Evolutionary conservation across 2,329 filamentous ascomycete species (phyloP), one percentile per base, ranked within the genome.

Genomic region (Piedraia hortae): DNA sequence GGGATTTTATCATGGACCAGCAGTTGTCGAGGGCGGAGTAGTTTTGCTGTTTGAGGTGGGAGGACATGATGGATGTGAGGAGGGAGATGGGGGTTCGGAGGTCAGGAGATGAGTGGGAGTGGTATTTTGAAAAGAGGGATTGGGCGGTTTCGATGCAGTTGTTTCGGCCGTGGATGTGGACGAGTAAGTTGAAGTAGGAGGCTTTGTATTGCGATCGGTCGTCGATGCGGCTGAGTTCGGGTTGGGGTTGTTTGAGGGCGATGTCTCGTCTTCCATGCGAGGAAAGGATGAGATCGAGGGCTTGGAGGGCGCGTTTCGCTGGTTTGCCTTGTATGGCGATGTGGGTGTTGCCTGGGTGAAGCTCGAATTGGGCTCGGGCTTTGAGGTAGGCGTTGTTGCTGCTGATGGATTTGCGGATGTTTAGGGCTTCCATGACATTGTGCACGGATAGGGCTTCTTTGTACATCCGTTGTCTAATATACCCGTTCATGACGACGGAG

Each of bases 1-100:
- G 53, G 4, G 50, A 34, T 25, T 69, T 54, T 2, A 64, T 56
- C 12, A 66, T 41, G 2, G 56, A 32, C 75, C 77, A 90, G 22
- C 61, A 64, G 20, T 56, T 43, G 29, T 62, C 55, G 10, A 82
- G 63, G 22, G 60, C 53, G 4, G 56, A 48, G 31, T 62, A 57
- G 11, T 65, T 53, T 17, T 51, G 45, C 10, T 65, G 56, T 22
- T 53, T 48, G 19, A 62, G 47, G 35, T 72, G 58, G 1, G 62
- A 54, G 11, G 55, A 48, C 69, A 90, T 80, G 26, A 82, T 44
- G 5, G 66, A 56, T 21, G 54, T 53, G 13, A 32, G 21, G 14
- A 29, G 10, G 4, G 29, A 30, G 18, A 39, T 24, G 3, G 31
- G 31, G 7, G 29, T 26, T 13, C 24, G 12, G 5, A 20, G 14